Percentiles rank a stretch among this genome's conserved stretches.
Conservation (phyloP, 2,329 filamentous ascomycete genomes). For the Saccharata proteae region DNA sequence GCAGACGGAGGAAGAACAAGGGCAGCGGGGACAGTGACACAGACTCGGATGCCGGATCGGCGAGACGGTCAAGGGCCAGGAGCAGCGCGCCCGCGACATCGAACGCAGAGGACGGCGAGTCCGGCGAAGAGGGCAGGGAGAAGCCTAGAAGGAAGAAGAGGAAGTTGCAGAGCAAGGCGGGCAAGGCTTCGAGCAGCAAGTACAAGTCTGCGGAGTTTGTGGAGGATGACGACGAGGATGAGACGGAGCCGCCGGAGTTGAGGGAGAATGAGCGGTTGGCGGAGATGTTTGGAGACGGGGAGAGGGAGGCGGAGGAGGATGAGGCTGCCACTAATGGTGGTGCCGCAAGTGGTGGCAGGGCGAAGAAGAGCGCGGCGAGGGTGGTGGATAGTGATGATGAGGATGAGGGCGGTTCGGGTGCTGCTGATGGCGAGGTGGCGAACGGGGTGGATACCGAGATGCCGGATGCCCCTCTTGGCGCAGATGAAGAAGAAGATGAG, state of each 20-base stretch:
- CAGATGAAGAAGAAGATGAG: too few species aligned
- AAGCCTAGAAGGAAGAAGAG: conserved; percentile 49
- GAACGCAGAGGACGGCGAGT: too few species aligned
- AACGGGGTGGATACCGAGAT: too few species aligned
- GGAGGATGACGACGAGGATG: conserved; percentile 53
- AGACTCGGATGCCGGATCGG: conserved; percentile 24
- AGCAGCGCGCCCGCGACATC: conserved; percentile 24
- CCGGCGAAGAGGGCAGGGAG: conserved; percentile 50
- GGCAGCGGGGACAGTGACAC: conserved; percentile 29
- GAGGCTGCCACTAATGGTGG: too few species aligned
- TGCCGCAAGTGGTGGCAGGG: too few species aligned
- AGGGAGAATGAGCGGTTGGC: conserved; percentile 8
- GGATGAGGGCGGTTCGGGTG: too few species aligned
- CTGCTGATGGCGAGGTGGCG: too few species aligned
- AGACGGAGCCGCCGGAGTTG: conserved; percentile 2
- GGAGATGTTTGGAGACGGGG: conserved; percentile 10
- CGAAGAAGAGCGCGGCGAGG: too few species aligned
- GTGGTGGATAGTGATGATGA: too few species aligned
- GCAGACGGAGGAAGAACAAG: conserved; percentile 51
- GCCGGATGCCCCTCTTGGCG: too few species aligned
- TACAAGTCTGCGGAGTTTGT: conserved; percentile 81
- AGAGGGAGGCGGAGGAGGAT: conserved; percentile 6
- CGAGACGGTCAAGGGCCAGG: conserved; percentile 23
- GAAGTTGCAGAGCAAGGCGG: conserved; percentile 43
- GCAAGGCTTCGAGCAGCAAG: conserved; percentile 39